phyloP scores from a whole-genome alignment of 441 rosid species.

The Pelargonium myrrhifolium region DNA sequence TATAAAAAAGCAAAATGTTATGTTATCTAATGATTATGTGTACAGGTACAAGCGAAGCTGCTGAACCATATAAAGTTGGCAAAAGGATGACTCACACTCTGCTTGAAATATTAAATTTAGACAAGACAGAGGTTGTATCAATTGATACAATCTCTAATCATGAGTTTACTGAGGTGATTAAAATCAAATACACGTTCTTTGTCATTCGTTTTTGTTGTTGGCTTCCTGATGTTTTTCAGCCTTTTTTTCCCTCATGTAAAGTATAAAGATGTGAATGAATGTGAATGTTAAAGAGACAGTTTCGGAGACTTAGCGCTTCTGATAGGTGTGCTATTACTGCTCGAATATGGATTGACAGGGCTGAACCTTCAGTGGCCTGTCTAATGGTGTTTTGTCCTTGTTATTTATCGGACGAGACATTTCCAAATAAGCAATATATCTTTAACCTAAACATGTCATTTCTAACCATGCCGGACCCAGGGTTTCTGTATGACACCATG shows the following conservation, averaged over 20 bases:
- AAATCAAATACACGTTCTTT: background rate
- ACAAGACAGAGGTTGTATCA: slow-evolving; percentile 66
- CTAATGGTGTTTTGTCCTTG: background rate
- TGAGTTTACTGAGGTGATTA: slow-evolving; percentile 79
- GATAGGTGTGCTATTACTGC: background rate
- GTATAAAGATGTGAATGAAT: background rate
- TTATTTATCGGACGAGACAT: background rate
- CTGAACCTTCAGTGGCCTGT: background rate
- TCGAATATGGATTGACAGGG: background rate
- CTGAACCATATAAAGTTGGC: slow-evolving; percentile 61
- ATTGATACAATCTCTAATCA: slow-evolving; percentile 75
- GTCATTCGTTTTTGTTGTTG: background rate
- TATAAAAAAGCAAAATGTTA: background rate
- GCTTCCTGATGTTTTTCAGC: background rate
- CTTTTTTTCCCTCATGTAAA: background rate
- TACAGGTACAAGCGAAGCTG: slow-evolving; percentile 61
- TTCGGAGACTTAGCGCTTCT: background rate
- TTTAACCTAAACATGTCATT: background rate
- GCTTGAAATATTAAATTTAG: slow-evolving; percentile 71
- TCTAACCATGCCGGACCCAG: background rate
- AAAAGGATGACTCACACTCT: slow-evolving; percentile 43
- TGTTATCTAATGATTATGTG: slow-evolving; percentile 16
- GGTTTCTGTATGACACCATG: background rate
- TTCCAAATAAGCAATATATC: background rate
- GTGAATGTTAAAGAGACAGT: background rate